Percentiles rank a stretch among this genome's conserved stretches.
Conservation (phyloP, 345 rosid species). For the Eucalyptus erythrocorys region DNA sequence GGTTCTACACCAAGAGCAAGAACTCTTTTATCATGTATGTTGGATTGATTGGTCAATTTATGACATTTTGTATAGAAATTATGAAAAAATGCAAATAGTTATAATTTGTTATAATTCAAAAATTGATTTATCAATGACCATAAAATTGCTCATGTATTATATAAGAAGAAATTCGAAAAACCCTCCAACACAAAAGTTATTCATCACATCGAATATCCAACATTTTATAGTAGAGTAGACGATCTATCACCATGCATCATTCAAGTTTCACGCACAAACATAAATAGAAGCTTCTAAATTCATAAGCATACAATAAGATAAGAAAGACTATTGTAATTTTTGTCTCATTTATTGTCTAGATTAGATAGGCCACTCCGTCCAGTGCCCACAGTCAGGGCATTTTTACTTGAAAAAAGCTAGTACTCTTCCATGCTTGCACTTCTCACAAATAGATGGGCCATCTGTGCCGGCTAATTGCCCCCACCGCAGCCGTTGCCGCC, state of each 20-base stretch:
- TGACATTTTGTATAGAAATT: background rate
- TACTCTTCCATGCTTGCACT: background rate
- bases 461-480: no score
- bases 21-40: background rate
- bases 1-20: background rate
- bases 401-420: no score
- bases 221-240: background rate
- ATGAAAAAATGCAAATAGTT: background rate
- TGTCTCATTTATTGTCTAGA: background rate
- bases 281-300: background rate
- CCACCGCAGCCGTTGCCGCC: fast-evolving
- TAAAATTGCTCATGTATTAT: background rate
- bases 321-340: background rate
- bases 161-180: background rate
- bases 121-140: background rate
- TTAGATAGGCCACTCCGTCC: no score
- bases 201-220: background rate
- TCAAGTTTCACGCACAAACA: background rate
- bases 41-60: background rate
- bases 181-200: background rate
- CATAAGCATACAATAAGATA: background rate
- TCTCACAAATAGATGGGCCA: no score
- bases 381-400: no score
- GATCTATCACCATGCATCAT: background rate
- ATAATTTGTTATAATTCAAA: background rate